Conservation (phyloP, 2,329 filamentous ascomycete genomes). For the Fusarium avenaceum region DNA sequence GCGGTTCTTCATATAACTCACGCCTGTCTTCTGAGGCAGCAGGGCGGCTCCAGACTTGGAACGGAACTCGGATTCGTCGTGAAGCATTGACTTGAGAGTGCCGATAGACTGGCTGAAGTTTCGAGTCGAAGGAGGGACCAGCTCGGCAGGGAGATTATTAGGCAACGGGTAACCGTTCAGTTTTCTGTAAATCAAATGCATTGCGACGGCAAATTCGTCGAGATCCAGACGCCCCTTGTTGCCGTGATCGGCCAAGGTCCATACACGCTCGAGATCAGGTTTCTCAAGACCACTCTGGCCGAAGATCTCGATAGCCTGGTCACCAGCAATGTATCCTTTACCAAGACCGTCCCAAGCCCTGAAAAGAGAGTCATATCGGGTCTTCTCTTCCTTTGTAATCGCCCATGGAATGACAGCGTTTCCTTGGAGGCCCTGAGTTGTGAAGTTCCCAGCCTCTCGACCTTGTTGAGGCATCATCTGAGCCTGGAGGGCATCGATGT, state of each 20-base stretch:
- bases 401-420: conserved; percentile 98
- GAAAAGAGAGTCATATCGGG: conserved; percentile 94
- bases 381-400: conserved; percentile 98
- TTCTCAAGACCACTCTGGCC: conserved; percentile 95
- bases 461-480: conserved; percentile 98
- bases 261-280: conserved; percentile 89
- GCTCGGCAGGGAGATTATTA: conserved; percentile 86
- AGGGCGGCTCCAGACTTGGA: conserved; percentile 92
- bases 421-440: conserved; percentile 87
- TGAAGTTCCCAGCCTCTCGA: conserved; percentile 85
- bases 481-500: conserved; percentile 91
- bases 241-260: conserved; percentile 93
- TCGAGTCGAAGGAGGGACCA: conserved; percentile 93
- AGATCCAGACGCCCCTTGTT: conserved; percentile 95
- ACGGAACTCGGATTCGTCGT: conserved; percentile 88
- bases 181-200: conserved; percentile 99
- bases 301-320: conserved; percentile 96
- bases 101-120: conserved; percentile 95
- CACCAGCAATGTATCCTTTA: conserved; percentile 92
- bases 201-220: conserved; percentile 97
- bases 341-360: conserved; percentile 95
- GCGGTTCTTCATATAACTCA: conserved; percentile 96
- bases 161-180: conserved; percentile 96
- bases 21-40: conserved; percentile 95
- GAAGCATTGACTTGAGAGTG: conserved; percentile 89